These are phyloP conservation scores for Pichia nanzhaoensis DNA, from an alignment of 805 yeast genomes.

Conservation along the genomic window DNA sequence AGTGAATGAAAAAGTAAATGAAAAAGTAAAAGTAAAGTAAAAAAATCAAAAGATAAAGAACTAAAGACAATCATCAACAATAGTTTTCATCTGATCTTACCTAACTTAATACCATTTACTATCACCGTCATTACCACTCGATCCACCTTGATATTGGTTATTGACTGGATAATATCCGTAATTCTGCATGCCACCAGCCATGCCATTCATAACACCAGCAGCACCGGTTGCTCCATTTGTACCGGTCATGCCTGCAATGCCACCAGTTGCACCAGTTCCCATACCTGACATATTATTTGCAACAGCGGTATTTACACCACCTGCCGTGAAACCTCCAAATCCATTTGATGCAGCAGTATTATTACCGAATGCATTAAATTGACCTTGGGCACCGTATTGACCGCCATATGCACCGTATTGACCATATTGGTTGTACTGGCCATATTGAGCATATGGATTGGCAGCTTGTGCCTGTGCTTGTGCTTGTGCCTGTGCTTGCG, in stretches of 20 bases:
- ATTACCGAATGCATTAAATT: no score
- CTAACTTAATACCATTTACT: conserved; percentile 4
- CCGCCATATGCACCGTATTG: conserved; percentile 8
- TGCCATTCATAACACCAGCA: neutral
- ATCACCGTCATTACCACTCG: conserved; percentile 9
- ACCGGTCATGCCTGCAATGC: conserved; percentile 2
- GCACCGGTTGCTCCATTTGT: conserved; percentile 4
- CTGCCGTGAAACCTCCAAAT: conserved; percentile 12
- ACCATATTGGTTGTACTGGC: conserved; percentile 9
- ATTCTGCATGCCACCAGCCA: conserved; percentile 6
- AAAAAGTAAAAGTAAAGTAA: neutral
- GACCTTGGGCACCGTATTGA: neutral
- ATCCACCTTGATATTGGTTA: conserved; percentile 8
- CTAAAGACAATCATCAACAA: neutral
- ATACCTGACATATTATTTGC: conserved; percentile 6
- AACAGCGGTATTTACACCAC: conserved; percentile 6
- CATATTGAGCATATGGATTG: conserved; percentile 17
- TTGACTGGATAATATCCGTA: conserved; percentile 1
- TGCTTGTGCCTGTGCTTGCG: neutral
- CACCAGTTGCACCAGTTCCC: conserved; percentile 4
- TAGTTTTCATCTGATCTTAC: neutral
- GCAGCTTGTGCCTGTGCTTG: conserved; percentile 13
- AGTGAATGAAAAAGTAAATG: neutral
- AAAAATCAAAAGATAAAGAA: neutral
- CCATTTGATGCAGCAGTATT: conserved; percentile 11